A percentile compares a stretch with the other conserved stretches of the same genome.
Evolutionary conservation across 169 alveolate genomes (phyloP).

Genomic region (Eimeria zaria): DNA sequence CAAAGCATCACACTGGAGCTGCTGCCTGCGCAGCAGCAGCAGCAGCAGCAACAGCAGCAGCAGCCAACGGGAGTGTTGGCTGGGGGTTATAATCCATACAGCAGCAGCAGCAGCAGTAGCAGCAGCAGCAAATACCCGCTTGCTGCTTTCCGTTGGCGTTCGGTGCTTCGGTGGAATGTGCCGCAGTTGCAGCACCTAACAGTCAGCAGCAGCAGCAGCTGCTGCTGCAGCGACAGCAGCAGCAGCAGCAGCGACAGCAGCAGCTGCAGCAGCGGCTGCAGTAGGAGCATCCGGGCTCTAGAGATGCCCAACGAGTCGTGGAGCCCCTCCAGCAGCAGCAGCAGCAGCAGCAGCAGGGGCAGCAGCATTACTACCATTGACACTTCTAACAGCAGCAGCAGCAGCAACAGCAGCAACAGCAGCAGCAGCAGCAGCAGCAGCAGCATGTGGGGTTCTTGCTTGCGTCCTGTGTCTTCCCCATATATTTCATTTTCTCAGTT

Average conservation of each 20-base stretch:
- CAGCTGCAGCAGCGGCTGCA: background rate
- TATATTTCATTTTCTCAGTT: background rate
- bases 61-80: background rate
- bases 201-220: background rate
- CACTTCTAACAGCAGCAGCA: conserved; percentile 8
- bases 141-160: background rate
- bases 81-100: background rate
- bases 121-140: conserved; percentile 6
- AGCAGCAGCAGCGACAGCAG: background rate
- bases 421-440: conserved; percentile 55
- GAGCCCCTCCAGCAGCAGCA: too few species aligned
- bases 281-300: background rate
- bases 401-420: conserved; percentile 8
- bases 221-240: conserved; percentile 39
- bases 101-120: conserved; percentile 29
- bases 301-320: background rate
- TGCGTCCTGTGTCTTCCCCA: background rate
- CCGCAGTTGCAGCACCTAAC: background rate
- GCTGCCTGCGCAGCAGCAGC: conserved; percentile 27
- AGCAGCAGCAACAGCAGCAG: conserved; percentile 44
- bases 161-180: background rate
- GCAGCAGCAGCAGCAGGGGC: background rate
- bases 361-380: background rate
- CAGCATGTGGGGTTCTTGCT: background rate
- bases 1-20: background rate